A percentile compares a stretch with the other conserved stretches of the same genome.
phyloP scores from a whole-genome alignment of 2,329 filamentous ascomycete genomes.

The Lomentospora prolificans region DNA sequence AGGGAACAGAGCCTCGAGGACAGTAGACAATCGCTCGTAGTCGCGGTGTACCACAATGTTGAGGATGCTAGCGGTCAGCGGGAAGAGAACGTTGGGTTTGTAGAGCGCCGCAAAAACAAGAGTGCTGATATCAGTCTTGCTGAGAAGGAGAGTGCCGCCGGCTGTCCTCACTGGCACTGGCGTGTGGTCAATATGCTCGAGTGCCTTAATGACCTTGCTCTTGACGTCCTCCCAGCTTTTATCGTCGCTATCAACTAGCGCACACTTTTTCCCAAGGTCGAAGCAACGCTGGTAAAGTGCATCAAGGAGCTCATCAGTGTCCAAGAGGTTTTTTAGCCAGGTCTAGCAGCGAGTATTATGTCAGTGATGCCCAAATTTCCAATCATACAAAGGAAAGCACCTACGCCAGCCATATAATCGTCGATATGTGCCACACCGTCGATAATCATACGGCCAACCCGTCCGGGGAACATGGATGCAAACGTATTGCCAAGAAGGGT shows the following conservation, averaged over 20 bases:
- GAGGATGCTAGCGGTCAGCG: constrained; percentile 9
- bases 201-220: constrained; percentile 19
- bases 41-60: constrained; percentile 2
- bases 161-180: constrained; percentile 17
- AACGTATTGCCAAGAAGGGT: constrained; percentile 25
- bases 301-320: constrained; percentile 24
- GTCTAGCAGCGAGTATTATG: constrained; percentile 12
- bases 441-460: constrained; percentile 30
- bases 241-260: constrained; percentile 7
- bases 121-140: constrained; percentile 19
- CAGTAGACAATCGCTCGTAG: constrained; percentile 2
- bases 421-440: constrained; percentile 27
- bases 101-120: constrained; percentile 22
- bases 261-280: constrained; percentile 14
- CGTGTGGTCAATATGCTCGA: constrained; percentile 18
- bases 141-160: constrained; percentile 18
- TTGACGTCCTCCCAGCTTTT: constrained; percentile 8
- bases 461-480: constrained; percentile 24
- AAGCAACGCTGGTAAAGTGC: constrained; percentile 27
- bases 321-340: constrained; percentile 26
- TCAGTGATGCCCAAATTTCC: too few relatives aligned
- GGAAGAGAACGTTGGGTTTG: constrained; percentile 15
- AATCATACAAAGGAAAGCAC: constrained; percentile 7
- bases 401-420: constrained; percentile 26
- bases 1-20: constrained; percentile 14